phyloP scores from a whole-genome alignment of 768 basidiomycete species.

The Tricholoma terreum region DNA sequence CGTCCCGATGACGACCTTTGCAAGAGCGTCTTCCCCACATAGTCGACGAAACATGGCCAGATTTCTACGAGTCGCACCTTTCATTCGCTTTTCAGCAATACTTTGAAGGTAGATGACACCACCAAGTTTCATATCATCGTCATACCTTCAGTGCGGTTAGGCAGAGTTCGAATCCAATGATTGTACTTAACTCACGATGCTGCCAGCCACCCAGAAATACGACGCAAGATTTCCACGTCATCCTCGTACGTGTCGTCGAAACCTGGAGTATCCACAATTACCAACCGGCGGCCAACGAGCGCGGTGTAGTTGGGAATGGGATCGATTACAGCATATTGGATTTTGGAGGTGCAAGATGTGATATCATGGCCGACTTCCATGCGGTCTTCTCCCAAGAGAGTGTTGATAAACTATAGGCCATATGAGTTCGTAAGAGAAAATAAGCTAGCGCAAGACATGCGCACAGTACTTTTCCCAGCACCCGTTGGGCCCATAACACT shows the following conservation, averaged over 20 bases:
- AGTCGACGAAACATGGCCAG: too few relatives aligned
- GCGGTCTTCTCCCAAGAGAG: neutral
- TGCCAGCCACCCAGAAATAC: constrained; percentile 16
- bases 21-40: constrained; percentile 3
- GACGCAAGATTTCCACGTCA: constrained; percentile 16
- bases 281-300: constrained; percentile 6
- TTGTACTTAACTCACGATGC: constrained; percentile 10
- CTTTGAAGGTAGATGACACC: constrained; percentile 17
- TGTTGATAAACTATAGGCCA: constrained; percentile 8
- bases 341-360: constrained; percentile 6
- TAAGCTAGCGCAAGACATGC: neutral
- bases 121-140: constrained; percentile 11
- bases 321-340: constrained; percentile 5
- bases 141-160: constrained; percentile 5
- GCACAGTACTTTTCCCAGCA: constrained; percentile 20
- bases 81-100: too few relatives aligned
- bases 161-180: neutral
- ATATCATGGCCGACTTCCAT: constrained; percentile 11
- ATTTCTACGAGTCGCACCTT: too few relatives aligned
- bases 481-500: too few relatives aligned
- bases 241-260: constrained; percentile 17
- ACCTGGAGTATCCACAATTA: constrained; percentile 22
- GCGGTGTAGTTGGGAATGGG: neutral
- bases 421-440: neutral
- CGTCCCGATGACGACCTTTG: neutral